Conservation (phyloP, 2,329 filamentous ascomycete species). For the Aspergillus japonicus region DNA sequence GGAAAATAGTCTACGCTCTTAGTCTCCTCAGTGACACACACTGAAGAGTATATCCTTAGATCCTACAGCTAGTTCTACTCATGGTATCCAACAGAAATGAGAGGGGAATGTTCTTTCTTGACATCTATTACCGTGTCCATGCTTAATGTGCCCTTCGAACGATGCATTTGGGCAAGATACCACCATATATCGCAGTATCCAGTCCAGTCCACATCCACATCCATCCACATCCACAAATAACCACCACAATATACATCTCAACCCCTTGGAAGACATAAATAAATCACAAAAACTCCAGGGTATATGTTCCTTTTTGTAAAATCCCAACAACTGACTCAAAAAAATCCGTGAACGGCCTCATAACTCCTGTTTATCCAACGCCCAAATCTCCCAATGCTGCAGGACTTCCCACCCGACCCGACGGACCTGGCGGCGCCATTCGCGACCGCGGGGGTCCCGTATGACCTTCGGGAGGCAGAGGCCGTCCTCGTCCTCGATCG, state of each 20-base stretch:
- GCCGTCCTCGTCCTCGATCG: background rate
- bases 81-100: background rate
- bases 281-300: background rate
- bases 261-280: background rate
- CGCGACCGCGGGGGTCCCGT: slow-evolving; percentile 20
- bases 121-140: background rate
- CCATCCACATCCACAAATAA: too few species aligned
- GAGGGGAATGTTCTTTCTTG: background rate
- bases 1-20: too few species aligned
- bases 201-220: too few species aligned
- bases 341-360: slow-evolving; percentile 10
- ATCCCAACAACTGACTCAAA: background rate
- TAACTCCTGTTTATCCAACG: slow-evolving; percentile 42
- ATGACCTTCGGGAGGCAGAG: slow-evolving; percentile 13
- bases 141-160: too few species aligned
- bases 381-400: slow-evolving; percentile 46
- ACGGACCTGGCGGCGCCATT: slow-evolving; percentile 35
- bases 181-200: too few species aligned
- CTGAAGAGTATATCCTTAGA: too few species aligned
- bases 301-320: background rate
- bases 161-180: too few species aligned
- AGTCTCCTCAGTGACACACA: too few species aligned
- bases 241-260: too few species aligned
- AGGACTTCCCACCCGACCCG: slow-evolving; percentile 43
- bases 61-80: too few species aligned